Evolutionary conservation across 2,329 filamentous ascomycete species (phyloP).

Genomic region (Fusarium napiforme): DNA sequence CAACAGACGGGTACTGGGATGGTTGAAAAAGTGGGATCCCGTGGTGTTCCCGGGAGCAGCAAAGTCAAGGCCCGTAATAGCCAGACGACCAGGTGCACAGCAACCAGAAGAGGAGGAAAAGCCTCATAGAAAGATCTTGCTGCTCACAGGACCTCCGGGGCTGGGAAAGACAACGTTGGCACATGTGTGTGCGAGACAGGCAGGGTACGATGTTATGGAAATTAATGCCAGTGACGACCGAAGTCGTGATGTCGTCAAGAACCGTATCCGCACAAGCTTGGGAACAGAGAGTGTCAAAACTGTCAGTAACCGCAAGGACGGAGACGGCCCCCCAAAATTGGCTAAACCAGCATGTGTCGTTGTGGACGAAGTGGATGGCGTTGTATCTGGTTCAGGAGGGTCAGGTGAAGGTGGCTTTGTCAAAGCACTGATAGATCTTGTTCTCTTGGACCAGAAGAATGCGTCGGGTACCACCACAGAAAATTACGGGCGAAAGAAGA

Average conservation of each 20-base stretch:
- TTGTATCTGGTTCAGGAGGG: slow-evolving; percentile 80
- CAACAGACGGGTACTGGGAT: slow-evolving; percentile 87
- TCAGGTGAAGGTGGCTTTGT: slow-evolving; percentile 94
- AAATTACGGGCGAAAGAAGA: slow-evolving; percentile 61
- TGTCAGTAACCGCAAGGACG: slow-evolving; percentile 69
- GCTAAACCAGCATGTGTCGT: slow-evolving; percentile 92
- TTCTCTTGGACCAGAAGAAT: slow-evolving; percentile 88
- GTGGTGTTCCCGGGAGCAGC: slow-evolving; percentile 86
- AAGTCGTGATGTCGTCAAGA: slow-evolving; percentile 88
- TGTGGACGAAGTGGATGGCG: slow-evolving; percentile 96
- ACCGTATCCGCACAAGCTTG: slow-evolving; percentile 88
- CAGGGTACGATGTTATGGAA: slow-evolving; percentile 95
- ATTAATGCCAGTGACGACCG: slow-evolving; percentile 98
- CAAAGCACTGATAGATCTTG: slow-evolving; percentile 91
- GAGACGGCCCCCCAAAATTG: slow-evolving; percentile 70
- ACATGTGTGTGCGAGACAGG: slow-evolving; percentile 94
- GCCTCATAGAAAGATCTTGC: slow-evolving; percentile 84
- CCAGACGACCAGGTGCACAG: slow-evolving; percentile 55
- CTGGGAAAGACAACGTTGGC: slow-evolving; percentile 96
- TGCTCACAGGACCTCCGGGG: slow-evolving; percentile 91
- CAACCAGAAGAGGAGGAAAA: slow-evolving; percentile 73
- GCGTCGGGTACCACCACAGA: slow-evolving; percentile 43
- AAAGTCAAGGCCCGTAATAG: slow-evolving; percentile 64
- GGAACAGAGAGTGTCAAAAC: slow-evolving; percentile 93
- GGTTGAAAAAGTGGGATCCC: slow-evolving; percentile 94